A percentile compares a stretch with the other conserved stretches of the same genome.
Evolutionary conservation across 495 filamentous ascomycete species (phyloP).

Genomic region (Aspergillus ostianus): DNA sequence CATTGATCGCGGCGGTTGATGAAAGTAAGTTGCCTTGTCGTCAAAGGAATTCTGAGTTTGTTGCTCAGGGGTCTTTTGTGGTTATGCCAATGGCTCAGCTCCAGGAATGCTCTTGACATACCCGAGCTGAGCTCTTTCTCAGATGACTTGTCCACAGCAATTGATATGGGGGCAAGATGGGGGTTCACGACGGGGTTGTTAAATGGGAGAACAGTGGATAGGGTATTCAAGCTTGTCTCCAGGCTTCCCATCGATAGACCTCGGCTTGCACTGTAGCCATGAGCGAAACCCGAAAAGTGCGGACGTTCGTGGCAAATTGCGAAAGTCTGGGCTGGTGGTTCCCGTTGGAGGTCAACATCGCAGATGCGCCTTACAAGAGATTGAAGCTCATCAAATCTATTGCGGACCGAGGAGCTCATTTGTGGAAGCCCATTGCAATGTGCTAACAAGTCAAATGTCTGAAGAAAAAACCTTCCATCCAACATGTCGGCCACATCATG

Average conservation of each 20-base stretch:
- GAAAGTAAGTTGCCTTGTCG: conserved; percentile 7
- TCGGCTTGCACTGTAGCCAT: not conserved
- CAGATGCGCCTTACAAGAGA: conserved; percentile 2
- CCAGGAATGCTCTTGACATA: conserved; percentile 46
- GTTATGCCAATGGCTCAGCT: conserved; percentile 67
- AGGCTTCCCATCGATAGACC: not conserved
- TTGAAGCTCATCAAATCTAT: not conserved
- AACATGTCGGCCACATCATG: conserved; percentile 59
- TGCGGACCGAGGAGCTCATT: not conserved
- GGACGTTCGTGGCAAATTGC: not conserved
- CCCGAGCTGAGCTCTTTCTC: not conserved
- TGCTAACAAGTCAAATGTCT: conserved; percentile 4
- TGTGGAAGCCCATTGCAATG: not conserved
- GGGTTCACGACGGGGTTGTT: conserved; percentile 45
- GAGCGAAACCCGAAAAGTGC: not conserved
- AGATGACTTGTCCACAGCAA: conserved; percentile 33
- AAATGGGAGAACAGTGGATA: conserved; percentile 17
- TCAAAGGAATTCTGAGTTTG: conserved; percentile 22
- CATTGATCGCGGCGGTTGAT: conserved; percentile 20
- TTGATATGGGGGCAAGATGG: conserved; percentile 52
- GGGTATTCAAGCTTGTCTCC: not conserved
- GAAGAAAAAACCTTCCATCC: conserved; percentile 61
- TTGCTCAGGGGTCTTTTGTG: conserved; percentile 45
- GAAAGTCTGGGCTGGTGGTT: not conserved
- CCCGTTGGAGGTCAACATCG: conserved; percentile 1